These are phyloP conservation scores for Ajuga chamaepitys DNA, from an alignment of 257 asterid species.

Conservation along the genomic window DNA sequence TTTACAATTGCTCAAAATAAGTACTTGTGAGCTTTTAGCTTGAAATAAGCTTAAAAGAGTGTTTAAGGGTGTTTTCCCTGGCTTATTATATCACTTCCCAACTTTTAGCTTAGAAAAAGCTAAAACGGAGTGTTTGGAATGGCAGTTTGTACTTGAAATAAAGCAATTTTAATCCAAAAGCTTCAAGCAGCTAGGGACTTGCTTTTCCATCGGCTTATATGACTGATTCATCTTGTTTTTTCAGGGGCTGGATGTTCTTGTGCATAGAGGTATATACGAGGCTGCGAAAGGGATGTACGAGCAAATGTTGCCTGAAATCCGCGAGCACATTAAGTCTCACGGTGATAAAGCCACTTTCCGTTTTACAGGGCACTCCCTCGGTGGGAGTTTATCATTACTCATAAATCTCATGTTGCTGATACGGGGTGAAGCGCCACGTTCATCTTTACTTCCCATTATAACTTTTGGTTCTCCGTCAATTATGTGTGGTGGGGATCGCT, in stretches of 20 bases:
- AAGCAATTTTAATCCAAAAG: too few relatives aligned
- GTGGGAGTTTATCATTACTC: constrained; percentile 85
- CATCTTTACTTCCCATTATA: constrained; percentile 79
- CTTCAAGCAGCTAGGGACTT: too few relatives aligned
- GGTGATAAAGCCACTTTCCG: constrained; percentile 63
- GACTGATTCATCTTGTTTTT: constrained; percentile 15
- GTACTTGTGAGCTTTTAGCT: too few relatives aligned
- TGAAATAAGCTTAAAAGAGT: too few relatives aligned
- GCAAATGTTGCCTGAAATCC: constrained; percentile 82
- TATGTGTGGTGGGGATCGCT: constrained; percentile 93
- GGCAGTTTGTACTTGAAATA: too few relatives aligned
- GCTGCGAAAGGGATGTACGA: constrained; percentile 96
- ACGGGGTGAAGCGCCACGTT: constrained; percentile 58
- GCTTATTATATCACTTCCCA: too few relatives aligned
- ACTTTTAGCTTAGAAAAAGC: too few relatives aligned
- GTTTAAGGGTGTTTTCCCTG: too few relatives aligned
- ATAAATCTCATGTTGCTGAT: constrained; percentile 80
- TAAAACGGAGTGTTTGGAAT: too few relatives aligned
- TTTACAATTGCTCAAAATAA: too few relatives aligned
- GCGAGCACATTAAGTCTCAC: constrained; percentile 45
- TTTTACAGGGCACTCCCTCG: constrained; percentile 94
- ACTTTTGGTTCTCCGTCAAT: constrained; percentile 87
- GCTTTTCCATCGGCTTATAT: too few relatives aligned
- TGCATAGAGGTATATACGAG: constrained; percentile 94
- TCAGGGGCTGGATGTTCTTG: constrained; percentile 80